Evolutionary conservation across 441 rosid species (phyloP).

Genomic region (Gossypium schwendimanii): DNA sequence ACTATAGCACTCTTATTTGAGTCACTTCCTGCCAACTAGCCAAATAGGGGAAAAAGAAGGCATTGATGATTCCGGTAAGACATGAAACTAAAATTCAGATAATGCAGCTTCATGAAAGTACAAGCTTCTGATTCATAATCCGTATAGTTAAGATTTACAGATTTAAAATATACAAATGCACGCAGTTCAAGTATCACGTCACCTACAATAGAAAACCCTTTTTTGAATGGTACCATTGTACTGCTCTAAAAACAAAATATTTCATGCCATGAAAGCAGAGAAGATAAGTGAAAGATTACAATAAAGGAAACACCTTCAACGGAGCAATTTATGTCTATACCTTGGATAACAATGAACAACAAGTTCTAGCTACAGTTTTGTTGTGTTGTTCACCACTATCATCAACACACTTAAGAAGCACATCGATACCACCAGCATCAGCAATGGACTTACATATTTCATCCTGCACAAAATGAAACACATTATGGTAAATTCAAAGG

Average conservation of each 20-base stretch:
- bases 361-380: conserved; percentile 58
- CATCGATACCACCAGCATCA: conserved; percentile 78
- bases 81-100: neutral
- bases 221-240: neutral
- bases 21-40: conserved; percentile 92
- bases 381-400: conserved; percentile 76
- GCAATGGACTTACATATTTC: conserved; percentile 80
- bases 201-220: neutral
- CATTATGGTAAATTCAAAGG: neutral
- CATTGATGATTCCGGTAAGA: conserved; percentile 5
- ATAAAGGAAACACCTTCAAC: neutral
- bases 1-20: conserved; percentile 70
- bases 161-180: neutral
- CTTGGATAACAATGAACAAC: conserved; percentile 79
- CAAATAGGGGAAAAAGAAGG: conserved; percentile 16
- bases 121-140: neutral
- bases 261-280: neutral
- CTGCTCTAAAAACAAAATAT: neutral
- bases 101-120: neutral
- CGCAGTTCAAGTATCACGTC: neutral
- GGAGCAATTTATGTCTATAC: conserved; percentile 22
- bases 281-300: neutral
- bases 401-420: conserved; percentile 62
- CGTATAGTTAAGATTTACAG: neutral
- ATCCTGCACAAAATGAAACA: conserved; percentile 45